Evolutionary conservation across 352 stramenopile species (phyloP).

Genomic region (Globisporangium polare): DNA sequence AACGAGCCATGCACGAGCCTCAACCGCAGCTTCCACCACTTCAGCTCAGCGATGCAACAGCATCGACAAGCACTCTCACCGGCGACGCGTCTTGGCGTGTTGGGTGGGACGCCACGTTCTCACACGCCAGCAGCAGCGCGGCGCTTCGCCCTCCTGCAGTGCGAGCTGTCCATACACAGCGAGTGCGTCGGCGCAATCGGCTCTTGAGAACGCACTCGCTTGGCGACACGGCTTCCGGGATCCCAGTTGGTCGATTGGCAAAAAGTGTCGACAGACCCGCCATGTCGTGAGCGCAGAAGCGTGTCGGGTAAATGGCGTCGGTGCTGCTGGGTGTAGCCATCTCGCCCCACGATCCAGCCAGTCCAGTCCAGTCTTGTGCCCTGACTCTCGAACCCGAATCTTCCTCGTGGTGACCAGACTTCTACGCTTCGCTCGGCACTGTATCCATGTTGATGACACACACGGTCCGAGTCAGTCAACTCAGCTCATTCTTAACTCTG

Average conservation of each 20-base stretch:
- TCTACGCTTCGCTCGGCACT: not conserved
- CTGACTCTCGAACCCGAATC: not conserved
- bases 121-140: no score
- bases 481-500: not conserved
- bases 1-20: no score
- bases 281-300: not conserved
- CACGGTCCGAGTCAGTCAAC: not conserved
- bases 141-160: not conserved
- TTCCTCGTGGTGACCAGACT: no score
- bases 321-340: not conserved
- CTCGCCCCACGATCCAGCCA: not conserved
- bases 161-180: not conserved
- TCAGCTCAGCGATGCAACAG: no score
- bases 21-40: no score
- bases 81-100: no score
- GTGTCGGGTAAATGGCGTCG: not conserved
- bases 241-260: not conserved
- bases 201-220: constrained; percentile 1
- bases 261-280: not conserved
- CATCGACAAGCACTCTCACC: no score
- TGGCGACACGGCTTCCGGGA: not conserved
- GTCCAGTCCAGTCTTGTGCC: not conserved
- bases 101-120: no score
- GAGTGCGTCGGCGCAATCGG: not conserved
- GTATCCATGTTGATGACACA: not conserved